Percentiles rank a stretch among this genome's conserved stretches.
phyloP scores from a whole-genome alignment of 2,329 filamentous ascomycete genomes.

The Arachnopeziza araneosa region DNA sequence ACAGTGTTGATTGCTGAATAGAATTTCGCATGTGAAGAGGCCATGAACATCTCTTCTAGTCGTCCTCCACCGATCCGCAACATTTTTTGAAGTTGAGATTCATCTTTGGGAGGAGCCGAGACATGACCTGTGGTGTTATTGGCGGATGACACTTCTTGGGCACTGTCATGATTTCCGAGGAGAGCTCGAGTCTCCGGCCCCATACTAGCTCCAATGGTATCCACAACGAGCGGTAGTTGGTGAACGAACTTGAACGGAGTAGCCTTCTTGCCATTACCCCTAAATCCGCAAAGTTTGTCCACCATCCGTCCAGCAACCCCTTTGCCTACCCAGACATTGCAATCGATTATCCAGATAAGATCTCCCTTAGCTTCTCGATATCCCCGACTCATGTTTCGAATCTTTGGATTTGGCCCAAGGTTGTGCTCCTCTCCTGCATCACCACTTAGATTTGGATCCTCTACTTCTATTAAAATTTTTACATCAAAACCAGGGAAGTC shows the following conservation, averaged over 20 bases:
- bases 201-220: conserved; percentile 46
- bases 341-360: conserved; percentile 91
- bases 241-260: conserved; percentile 87
- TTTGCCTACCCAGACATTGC: conserved; percentile 85
- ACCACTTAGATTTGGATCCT: conserved; percentile 65
- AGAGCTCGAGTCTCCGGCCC: conserved; percentile 21
- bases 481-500: conserved; percentile 71
- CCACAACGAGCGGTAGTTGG: conserved; percentile 85
- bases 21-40: conserved; percentile 92
- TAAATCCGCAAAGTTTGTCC: conserved; percentile 71
- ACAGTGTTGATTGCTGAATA: conserved; percentile 97
- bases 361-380: conserved; percentile 86
- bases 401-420: conserved; percentile 96
- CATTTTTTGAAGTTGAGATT: conserved; percentile 21
- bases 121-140: conserved; percentile 27
- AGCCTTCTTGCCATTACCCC: conserved; percentile 41
- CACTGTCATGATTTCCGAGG: conserved; percentile 9
- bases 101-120: conserved; percentile 18
- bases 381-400: conserved; percentile 89
- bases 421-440: conserved; percentile 44
- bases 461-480: conserved; percentile 71
- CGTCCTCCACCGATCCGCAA: conserved; percentile 62
- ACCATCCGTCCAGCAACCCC: conserved; percentile 85
- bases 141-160: conserved; percentile 23
- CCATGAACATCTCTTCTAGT: conserved; percentile 91